A percentile compares a stretch with the other conserved stretches of the same genome.
phyloP scores from a whole-genome alignment of 225 moss, liverwort and hornwort species.

The Marchantia paleacea region DNA sequence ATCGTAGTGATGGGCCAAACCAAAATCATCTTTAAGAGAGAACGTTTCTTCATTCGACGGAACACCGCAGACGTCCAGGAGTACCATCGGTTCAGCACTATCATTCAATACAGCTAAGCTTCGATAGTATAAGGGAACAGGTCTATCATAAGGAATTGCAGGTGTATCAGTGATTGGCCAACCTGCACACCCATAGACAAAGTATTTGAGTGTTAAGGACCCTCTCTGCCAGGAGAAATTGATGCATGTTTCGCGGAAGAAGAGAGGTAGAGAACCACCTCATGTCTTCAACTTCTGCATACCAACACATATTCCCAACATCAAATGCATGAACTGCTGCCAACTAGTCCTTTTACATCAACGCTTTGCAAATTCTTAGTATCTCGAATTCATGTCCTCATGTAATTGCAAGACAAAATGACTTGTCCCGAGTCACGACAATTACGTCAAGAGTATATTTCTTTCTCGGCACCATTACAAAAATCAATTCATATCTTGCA shows the following conservation, averaged over 20 bases:
- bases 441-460: no score
- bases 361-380: no score
- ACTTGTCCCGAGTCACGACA: no score
- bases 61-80: conserved; percentile 61
- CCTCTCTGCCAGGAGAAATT: background rate
- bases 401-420: no score
- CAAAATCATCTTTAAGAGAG: conserved; percentile 49
- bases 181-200: conserved; percentile 37
- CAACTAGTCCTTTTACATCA: no score
- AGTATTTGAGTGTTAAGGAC: background rate
- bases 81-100: conserved; percentile 34
- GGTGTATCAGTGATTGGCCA: conserved; percentile 28
- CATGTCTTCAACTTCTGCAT: background rate
- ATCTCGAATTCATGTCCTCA: no score
- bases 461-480: no score
- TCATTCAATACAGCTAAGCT: conserved; percentile 42
- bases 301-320: no score
- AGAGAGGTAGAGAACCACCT: background rate
- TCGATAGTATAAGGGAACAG: conserved; percentile 47
- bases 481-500: no score
- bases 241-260: background rate
- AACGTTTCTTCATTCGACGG: conserved; percentile 44
- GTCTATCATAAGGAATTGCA: conserved; percentile 28
- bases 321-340: no score
- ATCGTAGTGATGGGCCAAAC: conserved; percentile 46